These are phyloP conservation scores for Populus pruinosa DNA, from an alignment of 345 rosid species.

Conservation along the genomic window DNA sequence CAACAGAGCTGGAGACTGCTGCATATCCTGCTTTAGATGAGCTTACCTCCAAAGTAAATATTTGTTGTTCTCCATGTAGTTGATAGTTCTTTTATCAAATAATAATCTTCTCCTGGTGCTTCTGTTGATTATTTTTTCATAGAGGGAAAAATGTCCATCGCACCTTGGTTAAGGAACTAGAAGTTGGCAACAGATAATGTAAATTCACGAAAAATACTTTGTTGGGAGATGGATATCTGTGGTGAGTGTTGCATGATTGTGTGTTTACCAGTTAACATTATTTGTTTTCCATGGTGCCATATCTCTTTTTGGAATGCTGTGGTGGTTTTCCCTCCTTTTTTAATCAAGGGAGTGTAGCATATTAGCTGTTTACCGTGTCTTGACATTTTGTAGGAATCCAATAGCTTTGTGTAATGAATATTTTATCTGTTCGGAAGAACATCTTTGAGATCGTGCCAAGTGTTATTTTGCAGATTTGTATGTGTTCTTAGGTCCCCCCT, in stretches of 20 bases:
- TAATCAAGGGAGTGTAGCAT: not conserved
- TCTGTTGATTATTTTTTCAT: not conserved
- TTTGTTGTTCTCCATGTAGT: not conserved
- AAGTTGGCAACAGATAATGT: not conserved
- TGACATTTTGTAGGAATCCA: not conserved
- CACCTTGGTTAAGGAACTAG: not conserved
- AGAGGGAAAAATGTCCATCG: not conserved
- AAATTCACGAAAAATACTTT: not conserved
- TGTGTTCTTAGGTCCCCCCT: not conserved
- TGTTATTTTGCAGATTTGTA: not conserved
- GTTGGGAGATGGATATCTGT: not conserved
- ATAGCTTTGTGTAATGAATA: not conserved
- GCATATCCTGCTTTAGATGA: slow-evolving; percentile 98
- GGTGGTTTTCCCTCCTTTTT: not conserved
- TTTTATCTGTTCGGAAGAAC: not conserved
- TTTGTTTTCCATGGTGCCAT: not conserved
- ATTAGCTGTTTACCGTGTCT: not conserved
- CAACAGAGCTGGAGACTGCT: slow-evolving; percentile 78
- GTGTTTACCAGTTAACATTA: not conserved
- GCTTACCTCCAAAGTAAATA: slow-evolving; percentile 78
- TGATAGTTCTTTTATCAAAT: not conserved
- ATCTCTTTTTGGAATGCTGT: not conserved
- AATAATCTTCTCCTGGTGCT: not conserved
- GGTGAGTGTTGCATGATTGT: not conserved
- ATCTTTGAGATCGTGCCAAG: not conserved